phyloP scores from a whole-genome alignment of 345 rosid genomes.

The Bruguiera parviflora region DNA sequence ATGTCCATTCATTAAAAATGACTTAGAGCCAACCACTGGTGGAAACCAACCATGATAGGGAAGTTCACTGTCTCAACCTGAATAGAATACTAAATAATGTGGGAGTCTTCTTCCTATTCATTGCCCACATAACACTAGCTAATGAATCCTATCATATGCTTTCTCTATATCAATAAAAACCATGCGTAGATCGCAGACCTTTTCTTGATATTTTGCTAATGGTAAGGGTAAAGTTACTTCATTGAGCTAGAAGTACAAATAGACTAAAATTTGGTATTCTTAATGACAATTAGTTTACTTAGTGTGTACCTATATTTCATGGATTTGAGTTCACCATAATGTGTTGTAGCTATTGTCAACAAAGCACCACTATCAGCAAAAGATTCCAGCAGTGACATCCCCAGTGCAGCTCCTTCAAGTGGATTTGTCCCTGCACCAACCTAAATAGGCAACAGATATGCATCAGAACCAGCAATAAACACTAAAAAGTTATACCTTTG shows the following conservation, averaged over 20 bases:
- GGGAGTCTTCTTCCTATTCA: too few species aligned
- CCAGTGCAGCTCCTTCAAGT: slow-evolving; percentile 94
- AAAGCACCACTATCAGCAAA: slow-evolving; percentile 70
- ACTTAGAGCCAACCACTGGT: too few species aligned
- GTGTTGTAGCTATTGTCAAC: slow-evolving; percentile 89
- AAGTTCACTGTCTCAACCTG: too few species aligned
- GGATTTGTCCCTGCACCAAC: slow-evolving; percentile 99
- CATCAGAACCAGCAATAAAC: not conserved
- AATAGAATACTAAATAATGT: too few species aligned
- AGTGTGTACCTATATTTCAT: slow-evolving; percentile 75
- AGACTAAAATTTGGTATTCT: not conserved
- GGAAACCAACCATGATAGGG: too few species aligned
- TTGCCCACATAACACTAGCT: too few species aligned
- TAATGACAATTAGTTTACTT: not conserved
- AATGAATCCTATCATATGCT: too few species aligned
- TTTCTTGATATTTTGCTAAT: too few species aligned
- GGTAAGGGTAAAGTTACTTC: not conserved
- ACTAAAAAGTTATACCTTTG: too few species aligned
- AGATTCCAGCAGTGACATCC: slow-evolving; percentile 85
- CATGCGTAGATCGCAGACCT: too few species aligned
- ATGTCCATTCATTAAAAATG: too few species aligned
- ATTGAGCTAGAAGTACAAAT: not conserved
- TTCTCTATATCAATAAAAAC: too few species aligned
- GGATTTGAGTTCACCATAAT: slow-evolving; percentile 89
- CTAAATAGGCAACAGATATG: slow-evolving; percentile 32